A percentile compares a stretch with the other conserved stretches of the same genome.
Evolutionary conservation across 305 asterid species (phyloP).

Genomic region (Fraxinus platypoda): DNA sequence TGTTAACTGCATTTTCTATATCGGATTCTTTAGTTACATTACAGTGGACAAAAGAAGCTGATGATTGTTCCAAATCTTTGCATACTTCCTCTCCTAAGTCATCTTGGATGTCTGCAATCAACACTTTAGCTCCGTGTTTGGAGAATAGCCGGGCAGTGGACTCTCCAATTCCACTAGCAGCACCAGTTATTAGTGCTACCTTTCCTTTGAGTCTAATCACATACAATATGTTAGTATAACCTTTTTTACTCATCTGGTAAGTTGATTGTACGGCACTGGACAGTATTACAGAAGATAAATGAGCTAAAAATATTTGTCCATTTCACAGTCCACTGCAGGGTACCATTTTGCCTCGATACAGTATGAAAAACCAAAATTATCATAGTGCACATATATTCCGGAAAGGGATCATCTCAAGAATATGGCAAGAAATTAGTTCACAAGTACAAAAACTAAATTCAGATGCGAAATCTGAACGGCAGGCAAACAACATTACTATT

Average conservation of each 20-base stretch:
- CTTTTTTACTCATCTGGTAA: not conserved
- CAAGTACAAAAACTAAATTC: not conserved
- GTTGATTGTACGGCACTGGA: not conserved
- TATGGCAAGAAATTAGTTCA: not conserved
- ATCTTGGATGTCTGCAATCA: constrained; percentile 7
- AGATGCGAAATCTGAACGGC: not conserved
- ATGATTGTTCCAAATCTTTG: not conserved
- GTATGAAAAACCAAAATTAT: not conserved
- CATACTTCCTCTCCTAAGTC: constrained; percentile 2
- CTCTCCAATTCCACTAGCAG: constrained; percentile 6
- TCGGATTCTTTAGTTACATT: not conserved
- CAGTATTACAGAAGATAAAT: not conserved
- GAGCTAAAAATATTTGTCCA: not conserved
- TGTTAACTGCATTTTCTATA: not conserved
- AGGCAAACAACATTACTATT: not conserved
- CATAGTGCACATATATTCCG: not conserved
- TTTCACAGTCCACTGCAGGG: not conserved
- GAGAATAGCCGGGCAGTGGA: not conserved
- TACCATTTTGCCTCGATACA: not conserved
- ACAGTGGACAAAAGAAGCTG: not conserved
- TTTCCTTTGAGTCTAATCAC: not conserved
- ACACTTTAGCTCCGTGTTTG: not conserved
- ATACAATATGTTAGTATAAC: not conserved
- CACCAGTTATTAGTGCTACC: constrained; percentile 17
- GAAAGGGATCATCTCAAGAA: not conserved